Evolutionary conservation across 2,329 filamentous ascomycete species (phyloP).

Genomic region (Alternaria sp.): DNA sequence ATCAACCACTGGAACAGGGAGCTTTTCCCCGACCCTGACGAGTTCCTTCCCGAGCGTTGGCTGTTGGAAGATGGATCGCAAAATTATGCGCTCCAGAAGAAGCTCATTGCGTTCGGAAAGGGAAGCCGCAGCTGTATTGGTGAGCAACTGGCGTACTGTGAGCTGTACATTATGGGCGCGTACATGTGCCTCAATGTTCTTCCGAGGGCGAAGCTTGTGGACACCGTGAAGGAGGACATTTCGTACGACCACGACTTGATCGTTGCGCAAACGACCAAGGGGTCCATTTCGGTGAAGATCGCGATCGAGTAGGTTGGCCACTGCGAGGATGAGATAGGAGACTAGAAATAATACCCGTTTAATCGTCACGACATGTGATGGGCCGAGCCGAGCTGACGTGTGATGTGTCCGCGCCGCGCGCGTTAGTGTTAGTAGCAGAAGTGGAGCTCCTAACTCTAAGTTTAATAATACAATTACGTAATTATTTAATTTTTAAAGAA

Average conservation of each 20-base stretch:
- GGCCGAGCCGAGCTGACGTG: neutral
- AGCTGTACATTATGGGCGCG: slow-evolving; percentile 33
- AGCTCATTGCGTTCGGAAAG: slow-evolving; percentile 36
- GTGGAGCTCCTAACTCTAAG: too few species aligned
- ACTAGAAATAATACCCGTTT: neutral
- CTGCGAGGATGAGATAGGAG: neutral
- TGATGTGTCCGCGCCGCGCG: neutral
- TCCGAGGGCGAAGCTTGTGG: slow-evolving; percentile 29
- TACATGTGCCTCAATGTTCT: slow-evolving; percentile 28
- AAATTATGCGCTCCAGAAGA: slow-evolving; percentile 29
- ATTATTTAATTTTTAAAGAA: too few species aligned
- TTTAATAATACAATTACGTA: too few species aligned
- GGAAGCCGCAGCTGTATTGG: slow-evolving; percentile 41
- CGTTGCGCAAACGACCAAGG: slow-evolving; percentile 33
- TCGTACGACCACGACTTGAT: slow-evolving; percentile 35
- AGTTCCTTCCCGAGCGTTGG: slow-evolving; percentile 46
- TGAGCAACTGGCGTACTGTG: slow-evolving; percentile 37
- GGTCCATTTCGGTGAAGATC: slow-evolving; percentile 32
- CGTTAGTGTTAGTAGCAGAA: neutral
- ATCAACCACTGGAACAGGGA: slow-evolving; percentile 42
- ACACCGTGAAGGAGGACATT: slow-evolving; percentile 33
- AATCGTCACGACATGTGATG: neutral
- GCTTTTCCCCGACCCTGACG: slow-evolving; percentile 34
- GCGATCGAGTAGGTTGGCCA: slow-evolving; percentile 23
- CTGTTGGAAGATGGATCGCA: slow-evolving; percentile 26